phyloP scores from a whole-genome alignment of 495 filamentous ascomycete species.

The Penicillium lagena region DNA sequence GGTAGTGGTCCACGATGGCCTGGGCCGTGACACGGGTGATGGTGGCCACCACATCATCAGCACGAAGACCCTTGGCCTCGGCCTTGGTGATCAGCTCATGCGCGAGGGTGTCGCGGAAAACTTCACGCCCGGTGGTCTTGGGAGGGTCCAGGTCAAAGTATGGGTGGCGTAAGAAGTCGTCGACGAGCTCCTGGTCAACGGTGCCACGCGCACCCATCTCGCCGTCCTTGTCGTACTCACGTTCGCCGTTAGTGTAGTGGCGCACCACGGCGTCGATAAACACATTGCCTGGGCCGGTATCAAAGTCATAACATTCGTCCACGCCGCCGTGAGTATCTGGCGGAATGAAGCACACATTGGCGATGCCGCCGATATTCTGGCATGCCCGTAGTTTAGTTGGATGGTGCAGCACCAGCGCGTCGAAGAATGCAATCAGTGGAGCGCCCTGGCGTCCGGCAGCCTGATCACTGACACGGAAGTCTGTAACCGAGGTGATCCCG shows the following conservation, averaged over 20 bases:
- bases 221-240: conserved; percentile 39
- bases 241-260: conserved; percentile 25
- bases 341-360: conserved; percentile 54
- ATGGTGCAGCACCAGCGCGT: conserved; percentile 47
- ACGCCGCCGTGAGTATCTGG: conserved; percentile 43
- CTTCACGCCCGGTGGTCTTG: conserved; percentile 54
- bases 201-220: conserved; percentile 45
- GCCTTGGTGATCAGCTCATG: conserved; percentile 41
- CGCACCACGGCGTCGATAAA: conserved; percentile 36
- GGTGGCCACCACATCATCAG: conserved; percentile 47
- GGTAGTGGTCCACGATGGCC: conserved; percentile 50
- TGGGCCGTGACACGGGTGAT: conserved; percentile 52
- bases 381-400: conserved; percentile 49
- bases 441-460: conserved; percentile 40
- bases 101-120: conserved; percentile 49
- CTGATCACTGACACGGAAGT: conserved; percentile 40
- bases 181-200: conserved; percentile 46
- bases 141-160: conserved; percentile 46
- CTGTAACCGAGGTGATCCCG: conserved; percentile 38
- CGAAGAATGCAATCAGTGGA: conserved; percentile 40
- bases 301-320: conserved; percentile 46
- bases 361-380: conserved; percentile 56
- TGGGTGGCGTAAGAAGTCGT: conserved; percentile 41
- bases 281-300: conserved; percentile 38
- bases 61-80: conserved; percentile 31